Evolutionary conservation across 768 basidiomycete species (phyloP).

Genomic region (Dictyophora rubrovolvata): DNA sequence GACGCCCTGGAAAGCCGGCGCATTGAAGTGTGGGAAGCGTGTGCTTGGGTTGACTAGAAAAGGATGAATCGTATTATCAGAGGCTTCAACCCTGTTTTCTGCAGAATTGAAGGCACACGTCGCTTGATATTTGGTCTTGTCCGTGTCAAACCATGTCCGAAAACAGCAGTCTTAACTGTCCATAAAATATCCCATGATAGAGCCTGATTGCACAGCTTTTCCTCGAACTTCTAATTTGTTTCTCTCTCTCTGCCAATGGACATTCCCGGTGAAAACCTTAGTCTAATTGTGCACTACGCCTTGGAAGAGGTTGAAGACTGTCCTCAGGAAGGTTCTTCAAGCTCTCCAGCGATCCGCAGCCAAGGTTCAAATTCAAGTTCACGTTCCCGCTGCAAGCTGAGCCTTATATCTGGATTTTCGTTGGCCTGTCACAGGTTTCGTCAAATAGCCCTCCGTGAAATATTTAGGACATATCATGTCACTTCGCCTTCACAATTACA

Average conservation of each 20-base stretch:
- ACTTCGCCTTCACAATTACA: background rate
- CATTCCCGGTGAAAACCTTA: conserved; percentile 5
- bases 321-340: background rate
- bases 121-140: background rate
- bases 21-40: background rate
- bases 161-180: background rate
- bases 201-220: background rate
- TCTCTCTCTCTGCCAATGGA: background rate
- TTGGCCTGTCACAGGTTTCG: conserved; percentile 6
- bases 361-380: no score
- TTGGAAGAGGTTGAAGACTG: background rate
- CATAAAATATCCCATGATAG: background rate
- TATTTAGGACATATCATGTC: conserved; percentile 5
- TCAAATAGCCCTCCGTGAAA: conserved; percentile 7
- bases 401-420: conserved; percentile 6
- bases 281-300: conserved; percentile 4
- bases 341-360: background rate
- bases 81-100: background rate
- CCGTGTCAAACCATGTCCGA: background rate
- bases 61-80: background rate
- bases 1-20: background rate
- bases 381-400: background rate
- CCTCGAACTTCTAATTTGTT: background rate
- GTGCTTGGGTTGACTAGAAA: background rate
- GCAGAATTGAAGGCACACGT: background rate